Evolutionary conservation across 2,329 filamentous ascomycete species (phyloP), one percentile per base, ranked within the genome.

Genomic region (Aschersonia sp.): DNA sequence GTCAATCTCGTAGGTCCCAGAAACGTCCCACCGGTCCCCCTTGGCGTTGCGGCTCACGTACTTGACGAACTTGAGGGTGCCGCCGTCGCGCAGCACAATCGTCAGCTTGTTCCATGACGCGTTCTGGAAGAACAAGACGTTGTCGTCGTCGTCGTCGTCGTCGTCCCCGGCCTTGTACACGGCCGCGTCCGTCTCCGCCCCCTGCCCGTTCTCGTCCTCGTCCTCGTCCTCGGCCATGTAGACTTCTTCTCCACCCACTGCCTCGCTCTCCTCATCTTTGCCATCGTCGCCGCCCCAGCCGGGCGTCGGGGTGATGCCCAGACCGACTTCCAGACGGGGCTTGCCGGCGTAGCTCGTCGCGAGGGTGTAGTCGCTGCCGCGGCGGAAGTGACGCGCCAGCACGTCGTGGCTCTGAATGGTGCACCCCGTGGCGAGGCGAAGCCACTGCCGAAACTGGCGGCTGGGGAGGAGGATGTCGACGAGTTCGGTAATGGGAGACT

Each of bases 21-120:
- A 83, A 45, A 97, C 73, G 66, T 98, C 92, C 87, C 89, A 97
- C 42, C 92, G 75, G 66, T 97, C 92, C 1, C 92, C 92, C 59
- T 78, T 78, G 6, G 92, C 92, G 45, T 74, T 77, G 50, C 73
- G 73, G 64, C 84, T 94, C 29, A 98, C 84, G 63, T 97, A 98
- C 71, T 97, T 98, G 58, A 97, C 88, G 61, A 98, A 98, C 62
- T 87, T 83, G 59, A 98, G 71, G 11, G 84, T 83, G 11, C 87
- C 89, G 54, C 78, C 80, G 61, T 98, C 92, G 49, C 92, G 77
- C 55, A 97, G 69, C 32, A 97, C 92, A 54, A 98, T 79, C 53
- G 83, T 88, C 69, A 98, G 73, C 53, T 84, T 87, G 64, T 97
- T 97, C 92, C 92, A 98, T 12, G 75, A 63, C 1, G 76, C 72